Evolutionary conservation across 345 rosid genomes (phyloP), one percentile per base, ranked within the genome.

Genomic region (Leavenworthia alabamica): DNA sequence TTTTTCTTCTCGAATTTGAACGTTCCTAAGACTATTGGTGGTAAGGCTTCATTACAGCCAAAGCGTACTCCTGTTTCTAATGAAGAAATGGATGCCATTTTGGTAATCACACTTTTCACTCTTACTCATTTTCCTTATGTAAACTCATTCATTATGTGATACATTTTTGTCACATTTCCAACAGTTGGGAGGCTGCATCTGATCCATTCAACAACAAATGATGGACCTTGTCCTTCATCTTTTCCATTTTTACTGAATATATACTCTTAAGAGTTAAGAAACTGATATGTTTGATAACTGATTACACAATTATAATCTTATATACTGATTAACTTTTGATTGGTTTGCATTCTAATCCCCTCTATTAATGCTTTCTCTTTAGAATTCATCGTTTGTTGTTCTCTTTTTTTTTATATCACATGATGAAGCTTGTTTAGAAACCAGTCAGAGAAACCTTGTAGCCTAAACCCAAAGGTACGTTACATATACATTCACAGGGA

Each of bases 1-100:
- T 45, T 77, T 20, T 81, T 81, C 75, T 81, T 91, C 75, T 78
- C 86, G 5, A 78, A 75, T 61, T 71, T 81, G 48, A 81, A 77
- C 51, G 72, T 31, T 37, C 68, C 82, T 14, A 26, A 45, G 47
- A 56, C 82, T 55, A 52, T 72, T 1, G 87, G 93, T 61, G 96
- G 98, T 41, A 85, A 86, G 74, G 98, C 98, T 43, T 88, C 95
- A 39, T 73, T 85, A 42, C 96, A 85, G 81, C 98, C 91, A 9
- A 86, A 83, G 60, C 83, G 98, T 60, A 81, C 83, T 0, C 88
- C 93, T 1, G 54, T 89, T 11, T 82, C 93, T 7, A 79, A 82
- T 50, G 95, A 92, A 55, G 98, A 92, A 79, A 92, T 86, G 26
- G 91, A 86, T 47, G 83, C 95, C 11, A 85, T 89, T 60, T 62